A percentile compares a stretch with the other conserved stretches of the same genome.
These are phyloP conservation scores for Coemansia sp. DNA, from an alignment of 192 early-diverging fungal genomes.

Conservation along the genomic window DNA sequence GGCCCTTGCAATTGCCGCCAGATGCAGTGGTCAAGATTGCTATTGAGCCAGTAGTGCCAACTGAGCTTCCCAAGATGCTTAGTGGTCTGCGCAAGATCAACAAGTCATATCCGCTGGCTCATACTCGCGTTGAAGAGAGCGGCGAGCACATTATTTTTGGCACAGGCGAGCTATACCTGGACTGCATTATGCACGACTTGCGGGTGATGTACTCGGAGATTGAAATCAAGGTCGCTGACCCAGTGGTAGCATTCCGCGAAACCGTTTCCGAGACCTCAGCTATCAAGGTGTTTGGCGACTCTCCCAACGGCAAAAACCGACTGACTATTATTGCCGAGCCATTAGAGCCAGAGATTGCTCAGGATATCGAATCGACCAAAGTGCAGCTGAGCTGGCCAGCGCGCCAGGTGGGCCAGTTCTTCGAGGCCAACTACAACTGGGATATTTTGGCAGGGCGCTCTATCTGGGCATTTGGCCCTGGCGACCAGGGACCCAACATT, in stretches of 20 bases:
- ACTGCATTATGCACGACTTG: constrained; percentile 95
- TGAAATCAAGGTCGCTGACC: constrained; percentile 97
- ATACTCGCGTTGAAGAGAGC: constrained; percentile 92
- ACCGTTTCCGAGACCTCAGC: constrained; percentile 92
- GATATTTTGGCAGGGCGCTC: constrained; percentile 89
- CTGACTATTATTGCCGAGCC: constrained; percentile 95
- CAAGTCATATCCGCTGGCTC: constrained; percentile 88
- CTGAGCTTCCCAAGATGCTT: constrained; percentile 97
- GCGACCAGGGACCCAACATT: constrained; percentile 86
- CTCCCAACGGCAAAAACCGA: constrained; percentile 99
- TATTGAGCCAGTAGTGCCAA: constrained; percentile 95
- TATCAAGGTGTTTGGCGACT: constrained; percentile 94
- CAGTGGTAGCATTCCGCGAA: constrained; percentile 93
- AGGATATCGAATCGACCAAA: constrained; percentile 83
- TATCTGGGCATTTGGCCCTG: constrained; percentile 98
- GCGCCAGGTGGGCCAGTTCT: constrained; percentile 71
- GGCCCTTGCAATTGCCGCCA: constrained; percentile 78
- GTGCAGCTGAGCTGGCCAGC: constrained; percentile 73
- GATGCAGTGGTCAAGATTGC: constrained; percentile 90
- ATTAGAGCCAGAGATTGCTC: constrained; percentile 83
- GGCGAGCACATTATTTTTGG: constrained; percentile 95
- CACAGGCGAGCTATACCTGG: constrained; percentile 94
- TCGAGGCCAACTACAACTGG: constrained; percentile 88
- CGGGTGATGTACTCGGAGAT: constrained; percentile 92
- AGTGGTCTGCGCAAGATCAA: constrained; percentile 94